These are phyloP conservation scores for Blakeslea trispora DNA, from an alignment of 371 early-diverging fungal genomes.

Conservation along the genomic window DNA sequence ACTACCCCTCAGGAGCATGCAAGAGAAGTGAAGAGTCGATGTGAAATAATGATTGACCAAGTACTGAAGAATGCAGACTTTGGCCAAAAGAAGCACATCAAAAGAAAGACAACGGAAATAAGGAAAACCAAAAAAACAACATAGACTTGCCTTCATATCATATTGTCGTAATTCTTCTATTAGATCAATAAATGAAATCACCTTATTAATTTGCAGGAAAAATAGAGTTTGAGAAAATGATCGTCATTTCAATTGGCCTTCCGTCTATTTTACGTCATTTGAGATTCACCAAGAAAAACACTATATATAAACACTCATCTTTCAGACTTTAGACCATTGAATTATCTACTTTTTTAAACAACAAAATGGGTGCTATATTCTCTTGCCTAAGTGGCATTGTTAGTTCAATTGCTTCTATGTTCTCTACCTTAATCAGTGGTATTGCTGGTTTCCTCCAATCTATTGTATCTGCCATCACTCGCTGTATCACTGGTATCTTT, in stretches of 20 bases:
- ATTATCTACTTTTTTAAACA: conserved; percentile 5
- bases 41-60: conserved; percentile 54
- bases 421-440: conserved; percentile 32
- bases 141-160: conserved; percentile 6
- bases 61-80: conserved; percentile 25
- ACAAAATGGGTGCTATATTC: conserved; percentile 38
- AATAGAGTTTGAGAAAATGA: neutral
- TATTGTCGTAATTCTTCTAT: conserved; percentile 1
- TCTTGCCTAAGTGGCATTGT: conserved; percentile 35
- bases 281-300: too few species aligned
- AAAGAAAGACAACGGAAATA: conserved; percentile 4
- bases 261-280: neutral
- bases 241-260: conserved; percentile 2
- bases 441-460: conserved; percentile 36
- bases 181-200: neutral
- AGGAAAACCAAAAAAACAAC: neutral
- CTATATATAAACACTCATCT: too few species aligned
- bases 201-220: too few species aligned
- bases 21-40: conserved; percentile 34
- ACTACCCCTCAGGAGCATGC: conserved; percentile 35
- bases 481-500: conserved; percentile 38
- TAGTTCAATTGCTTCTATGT: conserved; percentile 31
- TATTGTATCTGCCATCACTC: conserved; percentile 30
- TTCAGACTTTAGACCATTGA: neutral
- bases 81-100: conserved; percentile 3